These are phyloP conservation scores for Blastomyces parvus DNA, from an alignment of 2,329 filamentous ascomycete species.

Conservation along the genomic window DNA sequence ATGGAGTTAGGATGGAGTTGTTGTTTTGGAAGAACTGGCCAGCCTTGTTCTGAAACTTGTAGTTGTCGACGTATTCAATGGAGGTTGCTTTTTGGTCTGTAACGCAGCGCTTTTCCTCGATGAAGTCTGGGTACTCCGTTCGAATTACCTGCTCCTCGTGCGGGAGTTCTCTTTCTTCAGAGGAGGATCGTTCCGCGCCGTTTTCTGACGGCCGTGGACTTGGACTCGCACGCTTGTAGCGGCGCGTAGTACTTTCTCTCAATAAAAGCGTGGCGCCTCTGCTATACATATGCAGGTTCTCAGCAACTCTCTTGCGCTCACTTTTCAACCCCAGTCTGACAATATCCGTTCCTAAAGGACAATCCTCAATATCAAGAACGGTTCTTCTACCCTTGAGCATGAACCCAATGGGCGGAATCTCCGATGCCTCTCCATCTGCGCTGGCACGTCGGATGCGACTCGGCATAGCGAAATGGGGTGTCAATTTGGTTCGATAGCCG, in stretches of 20 bases:
- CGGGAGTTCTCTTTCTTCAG: conserved; percentile 19
- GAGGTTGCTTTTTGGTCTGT: conserved; percentile 74
- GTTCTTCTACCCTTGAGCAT: conserved; percentile 71
- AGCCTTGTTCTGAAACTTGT: conserved; percentile 80
- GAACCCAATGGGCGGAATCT: conserved; percentile 76
- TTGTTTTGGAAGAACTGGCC: conserved; percentile 99
- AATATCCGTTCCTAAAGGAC: conserved; percentile 83
- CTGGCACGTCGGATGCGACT: conserved; percentile 33
- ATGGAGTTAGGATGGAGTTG: conserved; percentile 84
- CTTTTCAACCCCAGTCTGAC: conserved; percentile 68
- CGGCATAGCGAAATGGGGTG: conserved; percentile 86
- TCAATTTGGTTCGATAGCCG: conserved; percentile 91
- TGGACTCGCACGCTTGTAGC: conserved; percentile 18
- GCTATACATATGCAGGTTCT: conserved; percentile 61
- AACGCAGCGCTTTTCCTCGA: conserved; percentile 78
- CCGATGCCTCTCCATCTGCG: conserved; percentile 22
- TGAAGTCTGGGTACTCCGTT: conserved; percentile 48
- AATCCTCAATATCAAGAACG: conserved; percentile 93
- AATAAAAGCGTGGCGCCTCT: conserved; percentile 81
- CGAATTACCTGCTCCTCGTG: conserved; percentile 41
- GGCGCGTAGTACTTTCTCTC: conserved; percentile 70
- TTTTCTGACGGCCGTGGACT: not conserved
- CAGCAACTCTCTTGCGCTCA: conserved; percentile 66
- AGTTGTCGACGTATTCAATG: conserved; percentile 79
- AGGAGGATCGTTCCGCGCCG: conserved; percentile 13